Conservation (phyloP, 768 basidiomycete species). For the Pleurotus cornucopiae region DNA sequence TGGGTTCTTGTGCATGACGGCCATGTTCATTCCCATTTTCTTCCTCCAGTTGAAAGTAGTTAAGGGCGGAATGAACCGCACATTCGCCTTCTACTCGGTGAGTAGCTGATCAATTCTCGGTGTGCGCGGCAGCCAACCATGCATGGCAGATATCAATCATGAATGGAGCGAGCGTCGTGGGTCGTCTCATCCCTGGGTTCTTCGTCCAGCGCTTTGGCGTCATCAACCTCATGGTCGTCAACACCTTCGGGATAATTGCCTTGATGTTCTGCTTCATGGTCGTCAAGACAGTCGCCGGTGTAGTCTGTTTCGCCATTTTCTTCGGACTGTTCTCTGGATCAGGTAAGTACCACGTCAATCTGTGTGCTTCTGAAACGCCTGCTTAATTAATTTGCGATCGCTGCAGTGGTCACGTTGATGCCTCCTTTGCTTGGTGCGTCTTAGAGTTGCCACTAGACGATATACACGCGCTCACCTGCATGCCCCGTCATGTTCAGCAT, state of each 20-base stretch:
- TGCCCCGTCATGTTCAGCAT: slow-evolving; percentile 12
- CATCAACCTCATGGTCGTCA: slow-evolving; percentile 34
- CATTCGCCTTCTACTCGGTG: slow-evolving; percentile 48
- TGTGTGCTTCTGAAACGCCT: not conserved
- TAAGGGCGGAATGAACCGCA: slow-evolving; percentile 32
- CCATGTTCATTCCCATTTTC: slow-evolving; percentile 42
- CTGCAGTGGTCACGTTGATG: slow-evolving; percentile 20
- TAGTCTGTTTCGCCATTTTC: slow-evolving; percentile 34
- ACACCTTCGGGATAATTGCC: slow-evolving; percentile 26
- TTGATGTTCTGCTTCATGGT: slow-evolving; percentile 39
- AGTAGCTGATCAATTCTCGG: slow-evolving; percentile 4
- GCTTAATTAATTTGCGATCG: not conserved
- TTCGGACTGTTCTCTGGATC: slow-evolving; percentile 47
- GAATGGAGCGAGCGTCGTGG: slow-evolving; percentile 48
- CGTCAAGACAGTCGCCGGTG: slow-evolving; percentile 26
- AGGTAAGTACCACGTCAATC: slow-evolving; percentile 17
- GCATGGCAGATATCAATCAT: slow-evolving; percentile 41
- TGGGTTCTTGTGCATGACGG: slow-evolving; percentile 25
- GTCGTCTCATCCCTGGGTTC: slow-evolving; percentile 43
- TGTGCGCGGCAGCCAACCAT: not conserved
- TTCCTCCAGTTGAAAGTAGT: slow-evolving; percentile 48
- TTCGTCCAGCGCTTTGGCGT: slow-evolving; percentile 39
- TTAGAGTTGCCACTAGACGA: too few species aligned
- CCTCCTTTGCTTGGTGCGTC: slow-evolving; percentile 26
- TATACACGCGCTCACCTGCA: not conserved